Base-by-base conservation (phyloP, 495 filamentous ascomycete genomes). In the Xylaria curta region DNA sequence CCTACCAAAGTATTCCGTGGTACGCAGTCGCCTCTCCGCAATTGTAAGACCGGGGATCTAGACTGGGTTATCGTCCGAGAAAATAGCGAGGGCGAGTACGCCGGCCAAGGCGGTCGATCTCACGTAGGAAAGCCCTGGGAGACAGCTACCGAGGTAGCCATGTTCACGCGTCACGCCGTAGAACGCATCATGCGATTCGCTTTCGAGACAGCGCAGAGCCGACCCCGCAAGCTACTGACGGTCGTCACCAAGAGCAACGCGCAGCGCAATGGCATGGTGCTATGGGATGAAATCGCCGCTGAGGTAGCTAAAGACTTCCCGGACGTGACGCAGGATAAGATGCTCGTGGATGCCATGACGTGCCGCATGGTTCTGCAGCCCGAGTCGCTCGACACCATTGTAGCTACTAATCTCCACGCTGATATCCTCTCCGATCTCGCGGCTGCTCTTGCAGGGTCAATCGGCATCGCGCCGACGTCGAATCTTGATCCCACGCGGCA, bases 401-500 rank as follows among this genome's bases (percentile, higher is more conserved):
- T 89, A 40, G 87, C 87, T 1, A 85, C 83, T 13, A 89, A 89
- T 73, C 71, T 89, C 0, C 86, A 89, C 73, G 86, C 85, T 10
- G 87, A 88, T 68, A 88, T 88, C 42, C 81, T 89, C 24, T 87
- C 84, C 31, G 87, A 89, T 73, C 75, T 91, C 19, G 89, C 89
- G 4, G 87, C 86, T 54, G 81, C 85, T 2, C 79, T 89, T 46
- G 86, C 85, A n/a, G 87, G 86, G 1, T 85, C 83, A 17, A 88
- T 88, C 74, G 86, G 87, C 13, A 87, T 89, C 62, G 87, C 86
- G 6, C 88, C 89, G n/a, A 88, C 87, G 0, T 87, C 85, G 51
- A 91, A 92, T 73, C 84, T 92, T 8, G 89, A 91, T 74, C 89
- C 89, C 3, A 91, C 87, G 8, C 81, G 89, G 38, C 67, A 85